These are phyloP conservation scores for Spizellomyces punctatus DNA, from an alignment of 192 early-diverging fungal species.

Conservation along the genomic window DNA sequence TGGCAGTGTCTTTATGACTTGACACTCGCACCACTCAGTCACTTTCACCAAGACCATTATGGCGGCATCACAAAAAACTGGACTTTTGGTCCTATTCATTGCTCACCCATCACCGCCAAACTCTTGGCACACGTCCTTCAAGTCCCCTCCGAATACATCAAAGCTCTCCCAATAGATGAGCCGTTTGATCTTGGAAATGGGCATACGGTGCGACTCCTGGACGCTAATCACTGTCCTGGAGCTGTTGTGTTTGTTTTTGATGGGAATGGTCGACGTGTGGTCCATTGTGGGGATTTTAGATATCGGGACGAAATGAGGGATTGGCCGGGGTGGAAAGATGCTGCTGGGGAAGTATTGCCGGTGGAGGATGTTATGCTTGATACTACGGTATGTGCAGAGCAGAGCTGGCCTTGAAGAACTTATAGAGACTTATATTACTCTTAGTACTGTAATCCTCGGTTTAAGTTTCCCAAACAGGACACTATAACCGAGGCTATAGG, in stretches of 20 bases:
- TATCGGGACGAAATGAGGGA: slow-evolving; percentile 56
- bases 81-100: slow-evolving; percentile 81
- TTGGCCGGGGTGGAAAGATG: slow-evolving; percentile 51
- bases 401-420: no score
- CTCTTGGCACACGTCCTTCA: slow-evolving; percentile 67
- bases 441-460: slow-evolving; percentile 57
- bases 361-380: slow-evolving; percentile 36
- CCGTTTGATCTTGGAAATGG: slow-evolving; percentile 55
- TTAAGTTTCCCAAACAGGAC: slow-evolving; percentile 81
- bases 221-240: slow-evolving; percentile 79
- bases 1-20: no score
- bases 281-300: slow-evolving; percentile 84
- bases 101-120: slow-evolving; percentile 80
- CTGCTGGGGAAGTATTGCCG: slow-evolving; percentile 50
- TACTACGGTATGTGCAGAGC: slow-evolving; percentile 7
- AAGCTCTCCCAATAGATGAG: slow-evolving; percentile 67
- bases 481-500: slow-evolving; percentile 60
- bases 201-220: slow-evolving; percentile 75
- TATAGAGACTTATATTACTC: no score
- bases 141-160: slow-evolving; percentile 58
- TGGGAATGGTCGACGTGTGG: slow-evolving; percentile 33
- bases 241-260: slow-evolving; percentile 65
- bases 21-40: slow-evolving; percentile 35
- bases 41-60: slow-evolving; percentile 91
- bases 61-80: slow-evolving; percentile 73